Evolutionary conservation across 345 rosid genomes (phyloP).

Genomic region (Brassica incana): DNA sequence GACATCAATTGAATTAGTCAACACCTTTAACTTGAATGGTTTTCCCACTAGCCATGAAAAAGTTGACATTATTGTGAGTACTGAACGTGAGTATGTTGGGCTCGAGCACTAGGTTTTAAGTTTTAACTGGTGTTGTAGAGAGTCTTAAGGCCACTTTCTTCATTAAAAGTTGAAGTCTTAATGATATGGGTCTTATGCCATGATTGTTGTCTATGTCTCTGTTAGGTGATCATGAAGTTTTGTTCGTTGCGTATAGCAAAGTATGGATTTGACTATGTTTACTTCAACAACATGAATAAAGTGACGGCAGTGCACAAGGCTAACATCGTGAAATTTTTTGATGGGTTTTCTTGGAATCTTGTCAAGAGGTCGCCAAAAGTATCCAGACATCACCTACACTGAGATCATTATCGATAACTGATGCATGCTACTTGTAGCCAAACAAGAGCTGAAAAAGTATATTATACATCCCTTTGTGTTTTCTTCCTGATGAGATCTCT

Average conservation of each 20-base stretch:
- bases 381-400: conserved; percentile 82
- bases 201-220: neutral
- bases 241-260: conserved; percentile 94
- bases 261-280: conserved; percentile 96
- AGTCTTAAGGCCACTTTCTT: too few relatives aligned
- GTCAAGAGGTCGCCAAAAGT: conserved; percentile 81
- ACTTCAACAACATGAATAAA: conserved; percentile 88
- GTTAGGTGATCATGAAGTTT: conserved; percentile 95
- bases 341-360: conserved; percentile 92
- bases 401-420: conserved; percentile 95
- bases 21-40: conserved; percentile 65
- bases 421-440: conserved; percentile 97
- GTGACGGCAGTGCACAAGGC: conserved; percentile 97
- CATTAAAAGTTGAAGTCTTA: too few relatives aligned
- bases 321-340: conserved; percentile 96
- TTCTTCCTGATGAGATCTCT: too few relatives aligned
- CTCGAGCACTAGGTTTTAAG: conserved; percentile 67
- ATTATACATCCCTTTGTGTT: too few relatives aligned
- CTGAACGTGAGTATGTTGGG: conserved; percentile 82
- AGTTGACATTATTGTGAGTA: conserved; percentile 88
- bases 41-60: conserved; percentile 81
- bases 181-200: conserved; percentile 26
- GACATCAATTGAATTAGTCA: too few relatives aligned
- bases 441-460: conserved; percentile 60
- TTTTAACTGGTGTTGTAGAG: too few relatives aligned